Conservation (phyloP, 805 yeast species). For the Candida stauntonica region DNA sequence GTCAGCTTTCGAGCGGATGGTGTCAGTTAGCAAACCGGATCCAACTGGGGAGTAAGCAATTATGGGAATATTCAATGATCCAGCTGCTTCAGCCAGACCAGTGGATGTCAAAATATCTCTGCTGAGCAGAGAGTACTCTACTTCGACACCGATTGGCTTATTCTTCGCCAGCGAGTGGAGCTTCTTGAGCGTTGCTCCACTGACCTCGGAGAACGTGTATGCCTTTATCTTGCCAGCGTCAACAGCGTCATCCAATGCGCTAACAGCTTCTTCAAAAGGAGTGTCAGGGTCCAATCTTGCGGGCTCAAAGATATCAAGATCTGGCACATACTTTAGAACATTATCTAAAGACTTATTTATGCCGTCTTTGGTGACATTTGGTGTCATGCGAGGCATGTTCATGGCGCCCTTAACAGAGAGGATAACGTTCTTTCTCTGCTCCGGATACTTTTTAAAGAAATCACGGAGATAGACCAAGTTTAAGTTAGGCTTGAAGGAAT, state of each 20-base stretch:
- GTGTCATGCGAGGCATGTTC: neutral
- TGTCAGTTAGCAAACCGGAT: neutral
- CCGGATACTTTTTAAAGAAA: conserved; percentile 53
- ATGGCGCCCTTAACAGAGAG: conserved; percentile 66
- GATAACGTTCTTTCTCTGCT: conserved; percentile 46
- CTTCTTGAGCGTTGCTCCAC: conserved; percentile 52
- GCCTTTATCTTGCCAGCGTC: conserved; percentile 63
- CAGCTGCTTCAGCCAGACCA: conserved; percentile 59
- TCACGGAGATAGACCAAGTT: conserved; percentile 53
- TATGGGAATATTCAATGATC: conserved; percentile 55
- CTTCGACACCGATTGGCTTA: conserved; percentile 65
- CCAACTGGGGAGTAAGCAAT: conserved; percentile 41
- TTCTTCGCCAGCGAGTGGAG: conserved; percentile 45
- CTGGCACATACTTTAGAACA: conserved; percentile 34
- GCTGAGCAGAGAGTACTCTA: conserved; percentile 69
- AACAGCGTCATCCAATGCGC: conserved; percentile 50
- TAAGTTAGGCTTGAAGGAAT: conserved; percentile 44
- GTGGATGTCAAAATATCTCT: conserved; percentile 49
- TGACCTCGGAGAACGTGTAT: conserved; percentile 69
- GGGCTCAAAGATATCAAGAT: conserved; percentile 56
- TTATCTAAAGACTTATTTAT: conserved; percentile 46
- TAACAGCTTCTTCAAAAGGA: conserved; percentile 55
- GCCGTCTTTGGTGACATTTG: conserved; percentile 16
- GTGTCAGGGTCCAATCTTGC: conserved; percentile 61
- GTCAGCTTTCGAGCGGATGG: neutral